Evolutionary conservation across 192 early-diverging fungal species (phyloP).

Genomic region (Coemansia asiatica): DNA sequence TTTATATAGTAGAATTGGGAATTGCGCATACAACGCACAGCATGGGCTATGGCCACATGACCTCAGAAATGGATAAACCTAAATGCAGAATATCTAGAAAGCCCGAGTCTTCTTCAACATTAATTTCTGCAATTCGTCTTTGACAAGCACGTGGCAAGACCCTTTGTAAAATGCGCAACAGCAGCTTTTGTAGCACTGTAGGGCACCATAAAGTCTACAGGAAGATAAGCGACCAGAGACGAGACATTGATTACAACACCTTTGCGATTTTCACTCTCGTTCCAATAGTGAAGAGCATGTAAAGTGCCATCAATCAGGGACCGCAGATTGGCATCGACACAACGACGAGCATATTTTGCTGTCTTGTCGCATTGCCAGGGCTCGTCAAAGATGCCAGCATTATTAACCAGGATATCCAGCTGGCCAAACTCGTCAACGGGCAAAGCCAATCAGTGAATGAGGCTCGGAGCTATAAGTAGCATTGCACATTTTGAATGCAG

Average conservation of each 20-base stretch:
- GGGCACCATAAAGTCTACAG: slow-evolving; percentile 57
- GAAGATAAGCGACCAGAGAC: slow-evolving; percentile 62
- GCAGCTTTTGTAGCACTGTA: slow-evolving; percentile 75
- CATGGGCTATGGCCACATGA: slow-evolving; percentile 61
- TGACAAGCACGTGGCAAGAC: slow-evolving; percentile 23
- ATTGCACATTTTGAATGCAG: slow-evolving; percentile 55
- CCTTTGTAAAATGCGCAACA: slow-evolving; percentile 59
- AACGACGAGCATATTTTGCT: slow-evolving; percentile 53
- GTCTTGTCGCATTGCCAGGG: slow-evolving; percentile 35
- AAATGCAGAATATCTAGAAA: slow-evolving; percentile 35
- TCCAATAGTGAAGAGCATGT: slow-evolving; percentile 62
- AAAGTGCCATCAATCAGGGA: slow-evolving; percentile 71
- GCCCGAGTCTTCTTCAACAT: not conserved
- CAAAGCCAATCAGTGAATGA: slow-evolving; percentile 40
- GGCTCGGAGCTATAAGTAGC: slow-evolving; percentile 38
- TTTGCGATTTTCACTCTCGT: slow-evolving; percentile 28
- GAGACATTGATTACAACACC: slow-evolving; percentile 72
- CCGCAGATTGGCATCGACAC: slow-evolving; percentile 68
- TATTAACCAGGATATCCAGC: slow-evolving; percentile 63
- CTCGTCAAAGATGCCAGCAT: slow-evolving; percentile 59
- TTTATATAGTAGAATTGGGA: slow-evolving; percentile 60
- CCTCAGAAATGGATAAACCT: slow-evolving; percentile 21
- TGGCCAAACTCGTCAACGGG: slow-evolving; percentile 56
- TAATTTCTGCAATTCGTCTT: slow-evolving; percentile 20
- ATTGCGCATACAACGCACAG: slow-evolving; percentile 72